Conservation (phyloP, 768 basidiomycete species). For the Gyrodon lividus region DNA sequence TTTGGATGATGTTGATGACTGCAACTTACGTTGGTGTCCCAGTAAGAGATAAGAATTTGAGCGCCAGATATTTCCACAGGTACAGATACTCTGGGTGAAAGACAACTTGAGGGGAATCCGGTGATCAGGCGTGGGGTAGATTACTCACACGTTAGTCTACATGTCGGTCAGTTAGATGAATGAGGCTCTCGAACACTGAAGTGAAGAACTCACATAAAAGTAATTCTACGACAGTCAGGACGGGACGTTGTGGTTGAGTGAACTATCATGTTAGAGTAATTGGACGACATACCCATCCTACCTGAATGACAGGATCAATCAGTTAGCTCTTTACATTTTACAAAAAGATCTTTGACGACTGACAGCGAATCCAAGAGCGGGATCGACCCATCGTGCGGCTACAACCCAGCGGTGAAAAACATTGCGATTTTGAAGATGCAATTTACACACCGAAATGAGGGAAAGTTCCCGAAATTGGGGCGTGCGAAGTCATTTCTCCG, state of each 20-base stretch:
- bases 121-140: neutral
- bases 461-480: constrained; percentile 77
- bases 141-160: constrained; percentile 4
- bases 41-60: constrained; percentile 67
- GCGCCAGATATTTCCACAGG: constrained; percentile 76
- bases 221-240: constrained; percentile 41
- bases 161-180: neutral
- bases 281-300: constrained; percentile 10
- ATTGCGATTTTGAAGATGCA: neutral
- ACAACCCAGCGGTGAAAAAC: neutral
- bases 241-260: too few species aligned
- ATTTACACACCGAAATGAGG: constrained; percentile 58
- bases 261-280: neutral
- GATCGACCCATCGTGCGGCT: constrained; percentile 60
- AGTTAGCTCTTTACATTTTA: neutral
- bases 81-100: constrained; percentile 45
- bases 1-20: neutral
- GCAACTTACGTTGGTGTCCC: constrained; percentile 56
- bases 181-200: neutral
- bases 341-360: constrained; percentile 29
- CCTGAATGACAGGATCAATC: neutral
- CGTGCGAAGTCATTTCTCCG: constrained; percentile 80
- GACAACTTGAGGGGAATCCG: neutral
- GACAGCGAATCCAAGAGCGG: constrained; percentile 58
- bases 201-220: constrained; percentile 41